These are phyloP conservation scores for Penicillium waksmanii DNA, from an alignment of 495 filamentous ascomycete species.

Conservation along the genomic window DNA sequence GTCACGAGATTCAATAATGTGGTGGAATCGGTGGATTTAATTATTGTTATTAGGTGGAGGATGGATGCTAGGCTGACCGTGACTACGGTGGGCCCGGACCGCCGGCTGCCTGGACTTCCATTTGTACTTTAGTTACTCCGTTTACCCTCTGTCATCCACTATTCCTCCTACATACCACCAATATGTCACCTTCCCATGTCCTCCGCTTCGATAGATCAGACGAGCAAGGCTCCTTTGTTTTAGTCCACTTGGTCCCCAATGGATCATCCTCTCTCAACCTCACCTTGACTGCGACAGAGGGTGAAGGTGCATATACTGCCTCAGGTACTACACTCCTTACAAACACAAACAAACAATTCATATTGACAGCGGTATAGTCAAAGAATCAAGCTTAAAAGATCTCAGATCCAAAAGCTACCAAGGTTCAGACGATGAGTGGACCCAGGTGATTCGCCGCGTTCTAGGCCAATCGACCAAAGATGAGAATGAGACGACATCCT, in stretches of 20 bases:
- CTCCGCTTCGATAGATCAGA: slow-evolving; percentile 60
- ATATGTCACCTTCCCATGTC: slow-evolving; percentile 39
- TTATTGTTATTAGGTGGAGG: too few relatives aligned
- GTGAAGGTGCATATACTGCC: slow-evolving; percentile 60
- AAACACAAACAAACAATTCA: background rate
- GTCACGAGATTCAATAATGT: too few relatives aligned
- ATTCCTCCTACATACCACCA: background rate
- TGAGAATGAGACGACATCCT: slow-evolving; percentile 16
- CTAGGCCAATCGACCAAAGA: slow-evolving; percentile 29
- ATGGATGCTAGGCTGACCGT: too few relatives aligned
- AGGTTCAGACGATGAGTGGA: slow-evolving; percentile 61
- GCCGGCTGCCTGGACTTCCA: too few relatives aligned
- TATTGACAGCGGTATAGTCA: slow-evolving; percentile 41
- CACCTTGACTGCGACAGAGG: slow-evolving; percentile 70
- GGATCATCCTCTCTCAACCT: slow-evolving; percentile 57
- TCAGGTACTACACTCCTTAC: slow-evolving; percentile 55
- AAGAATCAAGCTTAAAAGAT: slow-evolving; percentile 43
- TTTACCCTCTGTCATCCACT: background rate
- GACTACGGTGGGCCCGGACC: too few relatives aligned
- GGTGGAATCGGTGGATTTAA: too few relatives aligned
- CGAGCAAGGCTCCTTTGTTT: slow-evolving; percentile 53
- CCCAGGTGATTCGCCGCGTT: slow-evolving; percentile 45
- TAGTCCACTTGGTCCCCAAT: slow-evolving; percentile 57
- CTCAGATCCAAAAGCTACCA: slow-evolving; percentile 57
- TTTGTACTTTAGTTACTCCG: background rate